A percentile compares a stretch with the other conserved stretches of the same genome.
phyloP scores from a whole-genome alignment of 2,329 filamentous ascomycete genomes.

The Phoma herbarum region DNA sequence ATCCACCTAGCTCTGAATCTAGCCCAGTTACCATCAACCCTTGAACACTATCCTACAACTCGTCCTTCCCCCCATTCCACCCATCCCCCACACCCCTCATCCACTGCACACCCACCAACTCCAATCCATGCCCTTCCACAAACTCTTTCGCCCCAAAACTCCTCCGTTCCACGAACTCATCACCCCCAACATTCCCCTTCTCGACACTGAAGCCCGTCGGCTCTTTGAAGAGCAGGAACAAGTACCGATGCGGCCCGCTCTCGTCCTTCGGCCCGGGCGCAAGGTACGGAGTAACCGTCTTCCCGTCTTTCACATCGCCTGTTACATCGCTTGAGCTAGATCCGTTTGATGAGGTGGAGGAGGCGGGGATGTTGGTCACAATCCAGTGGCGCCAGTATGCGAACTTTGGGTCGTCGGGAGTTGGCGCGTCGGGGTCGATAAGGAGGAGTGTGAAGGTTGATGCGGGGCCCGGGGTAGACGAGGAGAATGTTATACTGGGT shows the following conservation, averaged over 20 bases:
- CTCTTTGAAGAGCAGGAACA: constrained; percentile 46
- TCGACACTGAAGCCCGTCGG: constrained; percentile 29
- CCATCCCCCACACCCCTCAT: constrained; percentile 51
- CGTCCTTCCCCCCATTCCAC: constrained; percentile 30
- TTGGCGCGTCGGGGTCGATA: constrained; percentile 65
- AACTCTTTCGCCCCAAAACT: constrained; percentile 39
- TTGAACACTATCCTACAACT: constrained; percentile 1
- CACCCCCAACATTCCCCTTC: constrained; percentile 45
- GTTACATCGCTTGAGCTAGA: not conserved
- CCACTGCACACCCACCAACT: constrained; percentile 48
- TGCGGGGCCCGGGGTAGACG: constrained; percentile 30
- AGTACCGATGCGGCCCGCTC: constrained; percentile 47
- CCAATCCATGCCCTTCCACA: constrained; percentile 37
- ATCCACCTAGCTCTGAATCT: not conserved
- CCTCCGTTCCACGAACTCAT: constrained; percentile 49
- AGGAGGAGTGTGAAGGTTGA: constrained; percentile 59
- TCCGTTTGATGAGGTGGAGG: constrained; percentile 6
- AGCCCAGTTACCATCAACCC: too few species aligned
- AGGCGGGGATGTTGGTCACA: constrained; percentile 38
- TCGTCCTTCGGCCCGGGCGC: constrained; percentile 49
- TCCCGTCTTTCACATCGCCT: constrained; percentile 18
- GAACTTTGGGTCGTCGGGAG: constrained; percentile 64
- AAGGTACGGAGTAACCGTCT: constrained; percentile 43
- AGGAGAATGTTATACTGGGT: constrained; percentile 37
- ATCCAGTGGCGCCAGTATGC: constrained; percentile 66